Evolutionary conservation across 768 basidiomycete genomes (phyloP), one percentile per base, ranked within the genome.

Genomic region (Amyloporia xantha): DNA sequence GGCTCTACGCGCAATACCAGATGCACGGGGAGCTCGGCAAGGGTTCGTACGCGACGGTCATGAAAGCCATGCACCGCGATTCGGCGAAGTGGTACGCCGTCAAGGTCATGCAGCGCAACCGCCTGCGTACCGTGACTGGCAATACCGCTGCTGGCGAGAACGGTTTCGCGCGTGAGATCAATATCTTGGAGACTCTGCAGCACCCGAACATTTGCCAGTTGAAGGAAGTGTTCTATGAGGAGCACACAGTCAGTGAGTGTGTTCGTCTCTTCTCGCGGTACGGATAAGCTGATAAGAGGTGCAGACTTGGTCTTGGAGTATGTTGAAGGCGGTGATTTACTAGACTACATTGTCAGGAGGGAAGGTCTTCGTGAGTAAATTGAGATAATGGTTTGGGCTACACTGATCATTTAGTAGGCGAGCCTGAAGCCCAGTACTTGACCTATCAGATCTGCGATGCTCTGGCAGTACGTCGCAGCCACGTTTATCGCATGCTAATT

Each of bases 41-140:
- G 57, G 95, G 95, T 7, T 83, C 90, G 2, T 98, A 96, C 62
- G 95, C 92, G 3, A 85, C 84, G 9, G 95, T 97, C 17, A 78
- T 84, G 70, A 88, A 86, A 62, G 92, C 89, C 1, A 71, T 93
- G 39, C 76, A 81, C 56, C 78, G 82, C 9, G 64, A 67, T 19
- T 85, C 84, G 10, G 91, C 91, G 10, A 68, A 77, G 49, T 81
- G 81, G 74, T 84, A 78, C 53, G 95, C 95, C 0, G 81, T 94
- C 65, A 98, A 98, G 71, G 84, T 91, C 71, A 91, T 94, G 51
- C 74, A 81, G 37, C 71, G 62, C 11, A 68, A 51, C 55, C 70
- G 73, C 71, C 70, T 74, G 49, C 71, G 70, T 28, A 35, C 54
- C 45, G 48, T 41, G 38, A 25, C 28, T 5, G 26, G 33, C 25